Base-by-base conservation (phyloP, 345 rosid genomes). In the Nephelium lappaceum region DNA sequence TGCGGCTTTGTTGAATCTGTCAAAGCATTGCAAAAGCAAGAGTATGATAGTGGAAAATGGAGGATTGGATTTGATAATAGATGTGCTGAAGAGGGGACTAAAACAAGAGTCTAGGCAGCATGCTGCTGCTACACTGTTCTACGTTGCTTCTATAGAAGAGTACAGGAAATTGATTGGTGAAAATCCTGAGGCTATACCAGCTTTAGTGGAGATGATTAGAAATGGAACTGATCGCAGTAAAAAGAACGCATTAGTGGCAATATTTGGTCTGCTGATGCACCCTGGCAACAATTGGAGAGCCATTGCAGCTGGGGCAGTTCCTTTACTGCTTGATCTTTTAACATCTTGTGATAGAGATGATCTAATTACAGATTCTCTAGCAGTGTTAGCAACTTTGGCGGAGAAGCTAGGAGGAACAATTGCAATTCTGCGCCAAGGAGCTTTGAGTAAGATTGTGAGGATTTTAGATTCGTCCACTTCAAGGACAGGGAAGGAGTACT, bases 211-310 rank as follows among this genome's bases (percentile, higher is more conserved):
- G 39, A 75, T 93, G 84, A 75, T 91, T n/a, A 83, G 74, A 63
- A 72, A 81, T 11, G 89, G 85, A 38, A 60, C 77, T 27, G 80
- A 88, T 77, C 83, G 87, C 0, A 81, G 91, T 38, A 92, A 85
- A 76, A 92, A 90, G 83, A 95, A 90, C 24, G 97, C 97, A 27
- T 74, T 93, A 31, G 92, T 91, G 74, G 93, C 94, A 3, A 82
- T 93, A 72, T 81, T 88, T 68, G 90, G 93, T 76, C 88, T 93
- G 81, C 79, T 93, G 25, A 71, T 81, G 73, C 87, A 93, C 67
- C 43, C 85, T 0, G 86, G 76, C 14, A 93, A 95, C 71, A 91
- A 88, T 68, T 77, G 81, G 82, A 90, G 86, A 38, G 89, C 90
- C 9, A 87, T 95, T 79, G 88, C 88, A 45, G 80, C 92, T 0